Percentiles rank a stretch among this genome's conserved stretches.
Conservation (phyloP, 768 basidiomycete species). For the Lentinula sp. region DNA sequence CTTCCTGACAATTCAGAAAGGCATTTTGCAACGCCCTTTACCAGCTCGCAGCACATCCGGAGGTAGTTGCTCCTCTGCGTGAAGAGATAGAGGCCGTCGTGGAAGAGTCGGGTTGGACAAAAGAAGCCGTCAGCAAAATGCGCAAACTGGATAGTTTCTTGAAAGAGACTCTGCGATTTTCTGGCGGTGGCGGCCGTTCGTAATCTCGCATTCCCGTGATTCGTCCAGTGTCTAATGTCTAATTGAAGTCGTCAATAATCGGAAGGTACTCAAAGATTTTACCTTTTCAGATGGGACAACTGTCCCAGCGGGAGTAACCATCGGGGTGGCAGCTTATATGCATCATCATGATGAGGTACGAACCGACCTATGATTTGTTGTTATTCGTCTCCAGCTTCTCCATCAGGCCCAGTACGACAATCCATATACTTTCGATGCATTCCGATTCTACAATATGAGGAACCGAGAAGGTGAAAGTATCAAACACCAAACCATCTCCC, state of each 20-base stretch:
- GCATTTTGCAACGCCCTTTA: slow-evolving; percentile 29
- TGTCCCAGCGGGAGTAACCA: slow-evolving; percentile 19
- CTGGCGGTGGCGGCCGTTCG: slow-evolving; percentile 23
- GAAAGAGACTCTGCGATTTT: slow-evolving; percentile 30
- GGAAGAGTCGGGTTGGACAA: slow-evolving; percentile 30
- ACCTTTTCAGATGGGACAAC: slow-evolving; percentile 21
- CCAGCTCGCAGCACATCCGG: slow-evolving; percentile 28
- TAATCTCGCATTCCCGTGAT: background rate
- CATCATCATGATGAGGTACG: slow-evolving; percentile 17
- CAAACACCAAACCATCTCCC: slow-evolving; percentile 28
- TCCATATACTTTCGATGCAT: slow-evolving; percentile 35
- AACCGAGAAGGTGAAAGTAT: slow-evolving; percentile 24
- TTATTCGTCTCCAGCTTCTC: background rate
- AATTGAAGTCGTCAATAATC: slow-evolving; percentile 15
- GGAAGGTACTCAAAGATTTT: slow-evolving; percentile 18
- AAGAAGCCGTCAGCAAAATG: slow-evolving; percentile 30
- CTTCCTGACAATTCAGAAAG: slow-evolving; percentile 13
- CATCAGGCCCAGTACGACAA: slow-evolving; percentile 31
- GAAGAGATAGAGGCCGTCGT: slow-evolving; percentile 36
- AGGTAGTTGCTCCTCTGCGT: slow-evolving; percentile 26
- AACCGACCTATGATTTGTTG: background rate
- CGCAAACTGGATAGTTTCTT: slow-evolving; percentile 40
- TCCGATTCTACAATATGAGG: slow-evolving; percentile 37
- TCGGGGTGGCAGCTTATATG: slow-evolving; percentile 17
- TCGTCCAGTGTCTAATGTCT: background rate